Evolutionary conservation across 2,329 filamentous ascomycete species (phyloP), one percentile per base, ranked within the genome.

Genomic region (Penicillium sp.): DNA sequence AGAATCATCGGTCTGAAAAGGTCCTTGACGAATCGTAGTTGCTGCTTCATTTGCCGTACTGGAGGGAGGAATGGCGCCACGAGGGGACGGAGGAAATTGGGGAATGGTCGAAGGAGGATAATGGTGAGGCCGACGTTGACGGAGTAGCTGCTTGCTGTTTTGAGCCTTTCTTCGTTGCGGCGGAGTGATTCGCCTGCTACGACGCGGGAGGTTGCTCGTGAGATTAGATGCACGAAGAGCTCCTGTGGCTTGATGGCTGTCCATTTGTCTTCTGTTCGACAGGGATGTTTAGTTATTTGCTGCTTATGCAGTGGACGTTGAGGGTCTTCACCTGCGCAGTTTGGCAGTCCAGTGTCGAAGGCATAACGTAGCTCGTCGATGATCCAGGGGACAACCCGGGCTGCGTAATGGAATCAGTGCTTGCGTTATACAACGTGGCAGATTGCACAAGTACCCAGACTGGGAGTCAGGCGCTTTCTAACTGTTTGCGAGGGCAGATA

Each of bases 201-300:
- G 36, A 77, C 64, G 16, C 74, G 67, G 0, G 71, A 69, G 1
- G 72, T 73, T 5, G 75, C 60, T 14, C 74, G 69, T 9, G 70
- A 65, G 27, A 77, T 65, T 5, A 76, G 55, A 1, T 63, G 58
- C 0, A 68, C 63, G 30, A 74, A 62, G 47, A 63, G 50, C 8
- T 61, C 38, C 27, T 64, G 63, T 10, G 64, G 47, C 5, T 63
- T 58, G 31, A 64, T 50, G 4, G 54, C 27, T 11, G 55, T 44
- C 65, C 65, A 68, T n/a, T 53, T 28, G 20, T 59, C 64, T 66
- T 38, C 35, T 38, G 18, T 38, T 10, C 16, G 16, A 11, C 8
- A 14, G 4, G 13, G 7, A 31, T 31, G 14, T 18, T 20, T 13
- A 5, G 18, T 38, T 20, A 6, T 8, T 16, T 20, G 3, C 4